A percentile compares a stretch with the other conserved stretches of the same genome.
Evolutionary conservation across 2,329 filamentous ascomycete species (phyloP).

Genomic region (Colletotrichum cereale): DNA sequence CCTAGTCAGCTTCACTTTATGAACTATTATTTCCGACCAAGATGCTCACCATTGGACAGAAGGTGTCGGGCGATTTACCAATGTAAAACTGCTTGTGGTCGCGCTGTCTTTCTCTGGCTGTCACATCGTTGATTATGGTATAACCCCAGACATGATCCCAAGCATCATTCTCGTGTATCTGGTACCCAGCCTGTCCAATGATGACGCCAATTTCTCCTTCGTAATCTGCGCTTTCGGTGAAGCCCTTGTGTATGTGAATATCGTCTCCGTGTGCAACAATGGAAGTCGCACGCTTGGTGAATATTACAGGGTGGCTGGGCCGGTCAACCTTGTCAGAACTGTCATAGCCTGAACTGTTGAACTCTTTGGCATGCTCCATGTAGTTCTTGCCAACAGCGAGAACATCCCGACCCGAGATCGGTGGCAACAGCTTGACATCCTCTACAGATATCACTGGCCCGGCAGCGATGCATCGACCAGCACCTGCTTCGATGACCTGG

Average conservation of each 20-base stretch:
- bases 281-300: constrained; percentile 66
- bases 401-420: constrained; percentile 63
- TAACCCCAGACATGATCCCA: constrained; percentile 67
- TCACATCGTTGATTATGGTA: constrained; percentile 67
- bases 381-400: constrained; percentile 70
- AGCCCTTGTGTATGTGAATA: constrained; percentile 59
- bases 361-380: constrained; percentile 67
- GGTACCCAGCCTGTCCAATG: constrained; percentile 62
- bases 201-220: constrained; percentile 70
- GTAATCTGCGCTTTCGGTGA: constrained; percentile 65
- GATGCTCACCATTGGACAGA: constrained; percentile 62
- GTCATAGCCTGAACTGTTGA: constrained; percentile 68
- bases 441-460: constrained; percentile 48
- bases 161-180: constrained; percentile 58
- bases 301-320: constrained; percentile 67
- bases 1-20: neutral
- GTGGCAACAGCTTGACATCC: constrained; percentile 57
- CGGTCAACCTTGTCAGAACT: constrained; percentile 65
- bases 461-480: constrained; percentile 51
- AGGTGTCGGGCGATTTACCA: constrained; percentile 67
- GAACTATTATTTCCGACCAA: fast-evolving
- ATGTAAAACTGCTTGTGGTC: constrained; percentile 73
- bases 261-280: constrained; percentile 62
- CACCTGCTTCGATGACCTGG: constrained; percentile 63
- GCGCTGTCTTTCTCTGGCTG: constrained; percentile 62